Conservation (phyloP, 2,329 filamentous ascomycete genomes). For the Penicillium occitanis region DNA sequence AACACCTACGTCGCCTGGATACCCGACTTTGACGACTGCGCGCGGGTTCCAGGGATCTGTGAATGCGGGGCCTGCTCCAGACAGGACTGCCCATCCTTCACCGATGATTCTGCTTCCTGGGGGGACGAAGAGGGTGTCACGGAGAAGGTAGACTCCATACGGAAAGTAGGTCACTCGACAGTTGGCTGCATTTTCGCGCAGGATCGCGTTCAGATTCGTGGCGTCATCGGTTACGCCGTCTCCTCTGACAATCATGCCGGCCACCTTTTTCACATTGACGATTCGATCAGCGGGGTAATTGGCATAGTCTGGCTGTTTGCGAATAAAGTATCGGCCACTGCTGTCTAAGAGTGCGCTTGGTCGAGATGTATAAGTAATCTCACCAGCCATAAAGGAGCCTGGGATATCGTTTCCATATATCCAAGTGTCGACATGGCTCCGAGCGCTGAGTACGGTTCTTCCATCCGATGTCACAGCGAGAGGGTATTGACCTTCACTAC, state of each 20-base stretch:
- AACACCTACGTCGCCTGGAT: constrained; percentile 49
- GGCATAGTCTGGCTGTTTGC: constrained; percentile 45
- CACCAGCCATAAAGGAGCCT: constrained; percentile 10
- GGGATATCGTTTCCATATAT: constrained; percentile 35
- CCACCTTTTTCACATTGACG: constrained; percentile 50
- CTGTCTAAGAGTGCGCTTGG: constrained; percentile 13
- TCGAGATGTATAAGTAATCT: constrained; percentile 5
- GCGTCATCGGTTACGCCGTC: constrained; percentile 45
- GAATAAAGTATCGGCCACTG: constrained; percentile 41
- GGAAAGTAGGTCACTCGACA: constrained; percentile 58
- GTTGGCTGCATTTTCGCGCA: constrained; percentile 34
- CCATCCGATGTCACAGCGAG: constrained; percentile 30
- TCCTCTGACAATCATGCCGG: constrained; percentile 41
- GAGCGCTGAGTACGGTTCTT: constrained; percentile 25
- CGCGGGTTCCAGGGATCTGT: constrained; percentile 44
- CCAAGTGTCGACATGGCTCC: constrained; percentile 29
- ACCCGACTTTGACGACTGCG: constrained; percentile 54
- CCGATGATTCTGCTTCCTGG: constrained; percentile 54
- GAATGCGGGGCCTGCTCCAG: constrained; percentile 51
- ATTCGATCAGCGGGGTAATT: constrained; percentile 44
- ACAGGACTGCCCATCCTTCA: constrained; percentile 54
- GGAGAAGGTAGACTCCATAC: constrained; percentile 54
- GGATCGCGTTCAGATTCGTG: constrained; percentile 36
- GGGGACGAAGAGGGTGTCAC: constrained; percentile 50
- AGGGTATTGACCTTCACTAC: constrained; percentile 26